phyloP scores from a whole-genome alignment of 2,329 filamentous ascomycete genomes.

The Stachybotrys echinatus region DNA sequence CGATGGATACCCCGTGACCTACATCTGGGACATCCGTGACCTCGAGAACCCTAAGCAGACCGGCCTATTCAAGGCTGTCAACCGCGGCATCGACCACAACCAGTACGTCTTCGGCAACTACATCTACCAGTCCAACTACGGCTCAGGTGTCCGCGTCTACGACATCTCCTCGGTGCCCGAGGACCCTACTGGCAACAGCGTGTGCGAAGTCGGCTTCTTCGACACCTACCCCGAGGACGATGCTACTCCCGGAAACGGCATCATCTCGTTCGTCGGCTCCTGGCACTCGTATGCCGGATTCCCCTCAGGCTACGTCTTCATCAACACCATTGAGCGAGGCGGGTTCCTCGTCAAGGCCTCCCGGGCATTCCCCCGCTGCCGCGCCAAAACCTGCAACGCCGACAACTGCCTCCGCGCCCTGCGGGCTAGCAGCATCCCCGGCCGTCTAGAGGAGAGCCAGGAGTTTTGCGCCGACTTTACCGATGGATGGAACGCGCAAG shows the following conservation, averaged over 20 bases:
- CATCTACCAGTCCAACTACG: slow-evolving; percentile 41
- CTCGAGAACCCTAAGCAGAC: slow-evolving; percentile 30
- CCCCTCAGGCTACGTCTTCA: slow-evolving; percentile 2
- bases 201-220: slow-evolving; percentile 39
- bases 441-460: slow-evolving; percentile 2
- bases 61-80: slow-evolving; percentile 32
- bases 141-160: slow-evolving; percentile 33
- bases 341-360: slow-evolving; percentile 1
- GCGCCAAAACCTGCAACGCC: neutral
- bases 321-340: slow-evolving; percentile 3
- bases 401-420: slow-evolving; percentile 2
- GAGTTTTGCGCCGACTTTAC: slow-evolving; percentile 2
- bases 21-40: slow-evolving; percentile 40
- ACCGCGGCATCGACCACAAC: slow-evolving; percentile 38
- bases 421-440: neutral
- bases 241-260: neutral
- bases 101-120: slow-evolving; percentile 36
- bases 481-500: neutral
- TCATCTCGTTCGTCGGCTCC: neutral
- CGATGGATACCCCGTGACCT: slow-evolving; percentile 24
- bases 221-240: slow-evolving; percentile 44
- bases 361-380: neutral
- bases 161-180: slow-evolving; percentile 22
- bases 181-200: slow-evolving; percentile 32
- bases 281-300: neutral